Conservation (phyloP, 257 asterid genomes). For the Forsythia viridissima region DNA sequence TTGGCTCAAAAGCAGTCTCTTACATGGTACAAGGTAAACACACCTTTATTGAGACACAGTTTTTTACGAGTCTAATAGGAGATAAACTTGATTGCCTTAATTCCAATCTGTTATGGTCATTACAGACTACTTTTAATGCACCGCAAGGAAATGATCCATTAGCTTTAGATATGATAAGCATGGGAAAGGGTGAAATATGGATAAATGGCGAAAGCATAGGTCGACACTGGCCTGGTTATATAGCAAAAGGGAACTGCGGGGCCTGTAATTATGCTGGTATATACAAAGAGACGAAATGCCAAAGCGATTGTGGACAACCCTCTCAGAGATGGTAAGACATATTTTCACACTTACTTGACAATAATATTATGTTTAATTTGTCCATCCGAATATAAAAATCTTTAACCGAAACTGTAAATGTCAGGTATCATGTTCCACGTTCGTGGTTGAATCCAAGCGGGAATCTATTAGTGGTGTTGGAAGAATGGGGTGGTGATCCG, state of each 20-base stretch:
- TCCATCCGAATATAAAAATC: too few relatives aligned
- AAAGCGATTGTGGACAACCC: conserved; percentile 70
- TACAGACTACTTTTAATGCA: conserved; percentile 67
- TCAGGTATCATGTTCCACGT: conserved; percentile 84
- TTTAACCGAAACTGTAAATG: conserved; percentile 10
- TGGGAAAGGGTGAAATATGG: conserved; percentile 97
- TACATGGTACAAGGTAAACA: conserved; percentile 93
- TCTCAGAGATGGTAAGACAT: conserved; percentile 84
- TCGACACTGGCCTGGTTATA: conserved; percentile 87
- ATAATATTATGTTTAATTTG: background rate
- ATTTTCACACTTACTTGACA: background rate
- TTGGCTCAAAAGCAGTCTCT: conserved; percentile 76
- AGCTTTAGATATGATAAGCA: conserved; percentile 80
- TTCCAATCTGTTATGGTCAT: background rate
- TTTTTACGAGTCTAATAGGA: background rate
- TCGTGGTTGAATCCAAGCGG: conserved; percentile 78
- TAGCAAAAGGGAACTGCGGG: conserved; percentile 71
- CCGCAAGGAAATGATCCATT: conserved; percentile 80
- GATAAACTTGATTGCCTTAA: background rate
- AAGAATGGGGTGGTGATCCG: conserved; percentile 87
- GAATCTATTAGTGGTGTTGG: conserved; percentile 69
- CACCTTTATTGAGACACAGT: background rate
- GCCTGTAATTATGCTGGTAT: conserved; percentile 72
- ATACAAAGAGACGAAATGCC: conserved; percentile 74
- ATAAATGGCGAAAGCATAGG: conserved; percentile 87